phyloP scores from a whole-genome alignment of 345 rosid genomes.

The Syzygium oleosum region DNA sequence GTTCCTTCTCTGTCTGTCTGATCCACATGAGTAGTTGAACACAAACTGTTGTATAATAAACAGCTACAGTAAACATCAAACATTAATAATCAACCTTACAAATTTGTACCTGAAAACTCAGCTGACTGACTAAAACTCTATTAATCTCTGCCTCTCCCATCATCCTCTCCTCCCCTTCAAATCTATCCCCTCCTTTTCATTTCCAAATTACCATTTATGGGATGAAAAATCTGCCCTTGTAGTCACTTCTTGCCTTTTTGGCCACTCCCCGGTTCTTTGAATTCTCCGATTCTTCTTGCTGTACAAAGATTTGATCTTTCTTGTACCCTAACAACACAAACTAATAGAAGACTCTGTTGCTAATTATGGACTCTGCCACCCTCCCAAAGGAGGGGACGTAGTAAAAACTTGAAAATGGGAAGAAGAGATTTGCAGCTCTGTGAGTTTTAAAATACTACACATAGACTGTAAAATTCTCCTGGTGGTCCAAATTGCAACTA shows the following conservation, averaged over 20 bases:
- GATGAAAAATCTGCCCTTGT: conserved; percentile 1
- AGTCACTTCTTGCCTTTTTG: not conserved
- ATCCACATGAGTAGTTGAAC: conserved; percentile 5
- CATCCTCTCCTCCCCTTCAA: not conserved
- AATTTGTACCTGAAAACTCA: not conserved
- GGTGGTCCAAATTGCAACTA: conserved; percentile 28
- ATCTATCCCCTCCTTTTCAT: not conserved
- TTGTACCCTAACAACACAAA: conserved; percentile 15
- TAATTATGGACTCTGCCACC: conserved; percentile 12
- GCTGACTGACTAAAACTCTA: not conserved
- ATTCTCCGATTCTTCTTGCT: conserved; percentile 8
- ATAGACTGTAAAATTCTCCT: conserved; percentile 9
- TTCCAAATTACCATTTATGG: not conserved
- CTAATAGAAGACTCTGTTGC: conserved; percentile 6
- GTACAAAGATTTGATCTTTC: conserved; percentile 15
- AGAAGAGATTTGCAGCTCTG: conserved; percentile 10
- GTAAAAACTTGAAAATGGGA: conserved; percentile 4
- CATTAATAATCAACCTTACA: not conserved
- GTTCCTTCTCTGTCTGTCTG: not conserved
- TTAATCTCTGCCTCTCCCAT: not conserved
- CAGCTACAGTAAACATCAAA: conserved; percentile 4
- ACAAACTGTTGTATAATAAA: conserved; percentile 1
- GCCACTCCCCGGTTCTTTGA: not conserved
- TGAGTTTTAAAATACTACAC: conserved; percentile 25
- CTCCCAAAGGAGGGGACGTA: conserved; percentile 18